Conservation (phyloP, 768 basidiomycete genomes). For the Amanita pseudoporphyria region DNA sequence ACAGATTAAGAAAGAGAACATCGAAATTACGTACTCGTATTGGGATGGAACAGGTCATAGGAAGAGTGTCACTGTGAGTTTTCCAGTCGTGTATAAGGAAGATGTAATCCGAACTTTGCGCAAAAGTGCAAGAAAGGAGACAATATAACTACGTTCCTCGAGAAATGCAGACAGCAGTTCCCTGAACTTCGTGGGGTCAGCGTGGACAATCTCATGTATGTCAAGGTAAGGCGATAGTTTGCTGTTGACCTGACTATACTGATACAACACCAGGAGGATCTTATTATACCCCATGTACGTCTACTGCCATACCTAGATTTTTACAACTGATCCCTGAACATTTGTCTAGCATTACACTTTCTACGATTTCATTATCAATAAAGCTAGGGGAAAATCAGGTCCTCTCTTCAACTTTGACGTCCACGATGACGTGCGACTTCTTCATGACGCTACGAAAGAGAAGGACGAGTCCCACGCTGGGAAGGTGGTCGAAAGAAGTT, state of each 20-base stretch:
- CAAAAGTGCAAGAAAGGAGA: constrained; percentile 95
- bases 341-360: constrained; percentile 85
- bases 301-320: not conserved
- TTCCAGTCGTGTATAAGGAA: not conserved
- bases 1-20: constrained; percentile 55
- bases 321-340: constrained; percentile 3
- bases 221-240: constrained; percentile 53
- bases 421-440: constrained; percentile 92
- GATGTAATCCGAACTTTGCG: not conserved
- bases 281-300: constrained; percentile 92
- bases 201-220: constrained; percentile 97
- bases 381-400: constrained; percentile 95
- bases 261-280: constrained; percentile 61
- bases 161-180: constrained; percentile 89
- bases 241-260: constrained; percentile 6
- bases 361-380: constrained; percentile 97
- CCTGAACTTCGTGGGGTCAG: constrained; percentile 84
- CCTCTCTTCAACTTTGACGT: constrained; percentile 99
- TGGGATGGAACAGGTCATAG: constrained; percentile 99
- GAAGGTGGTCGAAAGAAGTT: constrained; percentile 94
- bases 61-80: constrained; percentile 77
- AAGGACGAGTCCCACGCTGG: constrained; percentile 99
- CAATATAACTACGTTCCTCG: constrained; percentile 75
- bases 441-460: constrained; percentile 91
- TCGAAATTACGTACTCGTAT: constrained; percentile 92